phyloP scores from a whole-genome alignment of 2,329 filamentous ascomycete species.

The Aureobasidium vineae region DNA sequence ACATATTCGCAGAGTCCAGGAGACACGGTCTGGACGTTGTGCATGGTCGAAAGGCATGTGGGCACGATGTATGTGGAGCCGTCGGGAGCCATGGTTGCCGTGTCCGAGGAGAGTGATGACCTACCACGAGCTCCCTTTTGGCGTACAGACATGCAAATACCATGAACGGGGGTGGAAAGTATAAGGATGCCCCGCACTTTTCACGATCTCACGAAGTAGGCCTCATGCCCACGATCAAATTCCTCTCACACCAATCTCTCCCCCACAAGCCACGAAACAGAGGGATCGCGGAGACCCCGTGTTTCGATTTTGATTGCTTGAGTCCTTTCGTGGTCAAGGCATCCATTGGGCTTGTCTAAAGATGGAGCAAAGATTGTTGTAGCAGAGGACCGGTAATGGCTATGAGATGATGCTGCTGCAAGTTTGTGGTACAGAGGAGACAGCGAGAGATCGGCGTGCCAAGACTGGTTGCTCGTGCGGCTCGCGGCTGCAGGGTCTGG shows the following conservation, averaged over 20 bases:
- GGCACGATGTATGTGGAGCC: conserved; percentile 20
- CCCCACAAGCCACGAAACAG: conserved; percentile 5
- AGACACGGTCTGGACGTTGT: not conserved
- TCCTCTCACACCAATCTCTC: not conserved
- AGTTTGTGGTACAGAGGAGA: too few species aligned
- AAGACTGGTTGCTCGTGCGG: not conserved
- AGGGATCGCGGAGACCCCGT: not conserved
- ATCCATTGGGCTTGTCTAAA: not conserved
- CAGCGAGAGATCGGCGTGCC: not conserved
- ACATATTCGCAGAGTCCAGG: not conserved
- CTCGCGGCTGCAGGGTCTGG: not conserved
- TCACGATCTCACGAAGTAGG: not conserved
- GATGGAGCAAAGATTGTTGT: not conserved
- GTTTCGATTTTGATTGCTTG: not conserved
- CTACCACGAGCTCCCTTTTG: not conserved
- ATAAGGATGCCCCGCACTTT: not conserved
- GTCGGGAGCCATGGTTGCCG: not conserved
- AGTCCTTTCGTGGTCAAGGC: not conserved
- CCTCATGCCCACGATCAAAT: not conserved
- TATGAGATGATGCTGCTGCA: not conserved
- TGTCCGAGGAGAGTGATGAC: not conserved
- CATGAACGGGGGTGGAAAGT: not conserved
- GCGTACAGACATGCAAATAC: not conserved
- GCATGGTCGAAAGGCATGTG: not conserved
- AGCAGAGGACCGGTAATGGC: too few species aligned